Evolutionary conservation across 2,329 filamentous ascomycete genomes (phyloP).

Genomic region (Aspergillus caelatus): DNA sequence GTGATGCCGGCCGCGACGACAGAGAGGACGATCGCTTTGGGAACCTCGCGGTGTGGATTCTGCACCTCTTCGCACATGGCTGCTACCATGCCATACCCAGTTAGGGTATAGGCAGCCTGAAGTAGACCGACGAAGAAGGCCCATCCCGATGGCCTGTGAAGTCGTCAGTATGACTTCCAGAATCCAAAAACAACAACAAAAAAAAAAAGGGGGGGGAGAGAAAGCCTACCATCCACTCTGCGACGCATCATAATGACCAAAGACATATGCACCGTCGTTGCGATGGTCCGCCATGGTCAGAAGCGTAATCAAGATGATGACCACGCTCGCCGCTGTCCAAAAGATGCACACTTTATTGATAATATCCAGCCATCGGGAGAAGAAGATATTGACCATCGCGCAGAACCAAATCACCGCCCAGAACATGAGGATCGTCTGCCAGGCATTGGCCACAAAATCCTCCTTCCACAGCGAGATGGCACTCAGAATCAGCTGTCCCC

Average conservation of each 20-base stretch:
- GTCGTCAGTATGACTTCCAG: constrained; percentile 11
- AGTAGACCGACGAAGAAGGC: constrained; percentile 72
- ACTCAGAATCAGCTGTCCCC: constrained; percentile 68
- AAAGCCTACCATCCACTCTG: constrained; percentile 61
- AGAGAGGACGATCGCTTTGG: constrained; percentile 70
- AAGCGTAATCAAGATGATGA: constrained; percentile 69
- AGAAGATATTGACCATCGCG: constrained; percentile 67
- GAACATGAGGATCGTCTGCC: constrained; percentile 72
- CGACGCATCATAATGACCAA: constrained; percentile 68
- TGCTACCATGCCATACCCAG: constrained; percentile 70
- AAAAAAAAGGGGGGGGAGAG: too few species aligned
- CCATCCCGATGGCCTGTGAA: constrained; percentile 63
- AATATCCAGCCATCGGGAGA: constrained; percentile 63
- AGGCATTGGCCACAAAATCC: constrained; percentile 66
- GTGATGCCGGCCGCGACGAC: constrained; percentile 69
- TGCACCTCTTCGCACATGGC: constrained; percentile 75
- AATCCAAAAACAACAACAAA: background rate
- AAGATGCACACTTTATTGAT: constrained; percentile 75
- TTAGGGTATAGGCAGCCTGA: constrained; percentile 58
- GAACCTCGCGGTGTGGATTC: constrained; percentile 68
- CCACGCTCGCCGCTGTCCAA: constrained; percentile 67
- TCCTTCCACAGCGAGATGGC: constrained; percentile 72
- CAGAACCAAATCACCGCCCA: constrained; percentile 71
- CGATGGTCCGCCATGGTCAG: constrained; percentile 62
- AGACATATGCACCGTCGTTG: constrained; percentile 66